Base-by-base conservation (phyloP, 495 filamentous ascomycete genomes). In the Lasiosphaeria ovina region DNA sequence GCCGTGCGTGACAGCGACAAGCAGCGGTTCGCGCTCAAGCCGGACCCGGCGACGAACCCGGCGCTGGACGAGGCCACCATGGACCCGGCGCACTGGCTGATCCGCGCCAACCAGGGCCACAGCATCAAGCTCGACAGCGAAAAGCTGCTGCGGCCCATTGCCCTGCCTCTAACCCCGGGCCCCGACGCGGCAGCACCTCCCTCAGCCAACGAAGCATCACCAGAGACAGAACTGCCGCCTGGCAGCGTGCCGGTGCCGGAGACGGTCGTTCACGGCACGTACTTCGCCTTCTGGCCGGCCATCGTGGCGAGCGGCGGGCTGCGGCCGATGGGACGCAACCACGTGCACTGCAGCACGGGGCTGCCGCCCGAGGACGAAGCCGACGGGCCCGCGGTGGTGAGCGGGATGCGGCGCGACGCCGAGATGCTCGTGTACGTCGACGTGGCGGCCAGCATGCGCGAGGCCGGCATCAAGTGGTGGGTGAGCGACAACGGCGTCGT, bases 21-120 rank as follows among this genome's bases (percentile, higher is more conserved):
- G 72, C 89, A 98, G 72, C 91, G 94, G 17, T 98, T 96, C 79
- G 81, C 90, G 36, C 64, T 80, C 63, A 82, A 79, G 57, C 72
- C 73, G 32, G 76, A 72, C 66, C 70, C 68, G 3, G 61, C 73
- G 17, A 58, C 68, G 55, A 66, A 69, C 63, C 65, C 71, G 3
- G 76, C 77, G 55, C 63, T 56, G 33, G 62, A 67, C 33, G 70
- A 73, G n/a, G 50, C 58, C 32, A 64, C 65, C 12, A 73, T 72
- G 9, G 75, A 87, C 44, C 84, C 90, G 0, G 69, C 81, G 1
- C 76, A 89, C 69, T 98, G 85, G 78, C 77, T 96, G 12, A 96
- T 98, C 77, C 92, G 94, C 68, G 94, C 94, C 1, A 94, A 90
- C 62, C 94, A 98, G 76, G 94, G 94, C 52, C 94, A 97, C 77